Base-by-base conservation (phyloP, 768 basidiomycete species). In the Macrolepiota albuminosa region DNA sequence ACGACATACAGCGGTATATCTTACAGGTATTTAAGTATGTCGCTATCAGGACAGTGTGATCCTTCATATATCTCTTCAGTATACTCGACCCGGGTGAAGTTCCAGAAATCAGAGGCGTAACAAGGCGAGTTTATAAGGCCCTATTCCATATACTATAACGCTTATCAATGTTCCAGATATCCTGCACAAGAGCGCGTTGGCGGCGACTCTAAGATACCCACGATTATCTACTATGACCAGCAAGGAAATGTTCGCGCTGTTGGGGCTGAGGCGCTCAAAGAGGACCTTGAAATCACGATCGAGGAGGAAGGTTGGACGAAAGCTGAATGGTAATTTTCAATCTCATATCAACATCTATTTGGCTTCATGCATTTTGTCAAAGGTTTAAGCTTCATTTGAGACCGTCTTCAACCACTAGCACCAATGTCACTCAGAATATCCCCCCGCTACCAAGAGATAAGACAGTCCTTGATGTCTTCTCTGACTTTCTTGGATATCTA, bases 1-100 rank as follows among this genome's bases (percentile, higher is more conserved):
- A 84, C 79, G 1, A 83, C 80, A 2, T 81, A 69, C 50, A 82
- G 81, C 37, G 80, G 80, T 4, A 71, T 83, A 9, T 79, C 78
- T 0, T 83, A 83, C 60, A 67, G 69, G 72, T 71, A 43, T 18
- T 55, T 46, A 2, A 6, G 13, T 58, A 9, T 34, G 8, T 31
- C 34, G 9, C 21, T 11, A 6, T 36, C 13, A 26, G 46, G 18
- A 45, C 33, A 21, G 10, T 3, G 26, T 33, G 21, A 24, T 50
- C 1, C 9, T 11, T 4, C 26, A n/a, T 16, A 51, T 14, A 1
- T 6, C 9, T 1, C 43, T 31, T 6, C 48, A 74, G 69, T 54
- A 66, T 81, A 51, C 70, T 81, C 18, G 73, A 74, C 46, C 73
- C 73, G 33, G 73, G 73, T 10, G 59, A 69, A 54, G 56, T 69